Evolutionary conservation across 2,329 filamentous ascomycete species (phyloP), one percentile per base, ranked within the genome.

Genomic region (Falciphora oryzae): DNA sequence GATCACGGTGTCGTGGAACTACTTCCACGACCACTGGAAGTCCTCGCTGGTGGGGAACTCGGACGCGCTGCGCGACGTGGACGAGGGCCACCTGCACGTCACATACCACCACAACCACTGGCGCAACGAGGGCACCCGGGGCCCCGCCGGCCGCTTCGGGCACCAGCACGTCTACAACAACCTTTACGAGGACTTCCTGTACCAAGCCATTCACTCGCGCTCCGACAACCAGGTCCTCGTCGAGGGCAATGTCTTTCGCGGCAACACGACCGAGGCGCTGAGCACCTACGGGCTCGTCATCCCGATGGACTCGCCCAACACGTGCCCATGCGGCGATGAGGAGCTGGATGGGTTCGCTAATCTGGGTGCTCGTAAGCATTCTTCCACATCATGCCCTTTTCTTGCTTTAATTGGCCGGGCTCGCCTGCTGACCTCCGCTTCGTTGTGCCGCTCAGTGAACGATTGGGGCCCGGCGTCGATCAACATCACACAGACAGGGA

Each of bases 331-430:
- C 14, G 83, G 82, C 1, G 83, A 85, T 61, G 78, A 78, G 68
- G 82, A 85, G 69, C 73, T 84, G 31, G 82, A 85, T 67, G 82
- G 82, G 0, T 85, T 76, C 69, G 82, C 80, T 4, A 85, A 85
- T 66, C 72, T 84, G 22, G 83, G 82, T 29, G 79, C 81, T 3
- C 76, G 81, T 82, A 72, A 71, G 80, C 78, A 4, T 27, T 0
- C 57, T 25, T 61, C 2, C 38, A 14, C 31, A 27, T 13, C 35
- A 3, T 16, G 18, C 59, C 18, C 65, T 16, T 13, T n/a, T 0
- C 6, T 7, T 67, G 31, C 18, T 60, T 35, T 8, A 3, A 35
- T 38, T 5, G 6, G 22, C 35, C 16, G 18, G 5, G 10, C 14
- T 38, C 14, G 11, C 3, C 3, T 27, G 32, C 35, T 44, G 16